Evolutionary conservation across 768 basidiomycete species (phyloP).

Genomic region (Mycena crocata): DNA sequence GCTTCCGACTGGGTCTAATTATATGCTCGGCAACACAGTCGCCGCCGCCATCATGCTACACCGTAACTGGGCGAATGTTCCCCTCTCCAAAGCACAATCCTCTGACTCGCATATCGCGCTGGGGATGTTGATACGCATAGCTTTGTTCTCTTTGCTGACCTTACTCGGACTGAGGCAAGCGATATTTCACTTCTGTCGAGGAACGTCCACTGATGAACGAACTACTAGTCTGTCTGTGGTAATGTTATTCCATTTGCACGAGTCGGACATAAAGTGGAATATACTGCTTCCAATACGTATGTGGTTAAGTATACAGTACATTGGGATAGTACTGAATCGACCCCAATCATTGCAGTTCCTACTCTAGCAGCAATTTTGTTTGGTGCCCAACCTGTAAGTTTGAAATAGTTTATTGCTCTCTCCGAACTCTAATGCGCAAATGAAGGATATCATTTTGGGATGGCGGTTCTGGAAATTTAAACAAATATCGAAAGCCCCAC

Average conservation of each 20-base stretch:
- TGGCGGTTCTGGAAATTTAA: constrained; percentile 25
- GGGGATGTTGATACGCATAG: constrained; percentile 36
- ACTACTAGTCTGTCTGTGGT: constrained; percentile 4
- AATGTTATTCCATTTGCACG: constrained; percentile 17
- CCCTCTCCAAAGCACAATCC: neutral
- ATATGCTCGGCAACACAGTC: constrained; percentile 13
- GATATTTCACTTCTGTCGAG: too few relatives aligned
- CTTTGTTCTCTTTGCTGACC: constrained; percentile 17
- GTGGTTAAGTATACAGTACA: neutral
- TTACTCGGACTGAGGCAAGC: constrained; percentile 17
- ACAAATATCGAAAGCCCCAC: constrained; percentile 9
- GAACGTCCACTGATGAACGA: neutral
- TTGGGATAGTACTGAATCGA: neutral
- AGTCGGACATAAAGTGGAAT: constrained; percentile 30
- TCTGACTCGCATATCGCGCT: constrained; percentile 14
- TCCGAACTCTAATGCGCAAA: neutral
- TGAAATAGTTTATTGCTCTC: neutral
- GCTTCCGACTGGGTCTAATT: neutral
- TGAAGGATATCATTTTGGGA: constrained; percentile 22
- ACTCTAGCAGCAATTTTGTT: constrained; percentile 33
- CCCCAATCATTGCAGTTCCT: constrained; percentile 26
- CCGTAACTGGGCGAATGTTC: constrained; percentile 24
- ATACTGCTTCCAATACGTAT: constrained; percentile 26
- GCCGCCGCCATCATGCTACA: constrained; percentile 32
- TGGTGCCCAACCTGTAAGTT: constrained; percentile 36